These are phyloP conservation scores for Phytophthora ramorum DNA, from an alignment of 352 stramenopile genomes.

Conservation along the genomic window DNA sequence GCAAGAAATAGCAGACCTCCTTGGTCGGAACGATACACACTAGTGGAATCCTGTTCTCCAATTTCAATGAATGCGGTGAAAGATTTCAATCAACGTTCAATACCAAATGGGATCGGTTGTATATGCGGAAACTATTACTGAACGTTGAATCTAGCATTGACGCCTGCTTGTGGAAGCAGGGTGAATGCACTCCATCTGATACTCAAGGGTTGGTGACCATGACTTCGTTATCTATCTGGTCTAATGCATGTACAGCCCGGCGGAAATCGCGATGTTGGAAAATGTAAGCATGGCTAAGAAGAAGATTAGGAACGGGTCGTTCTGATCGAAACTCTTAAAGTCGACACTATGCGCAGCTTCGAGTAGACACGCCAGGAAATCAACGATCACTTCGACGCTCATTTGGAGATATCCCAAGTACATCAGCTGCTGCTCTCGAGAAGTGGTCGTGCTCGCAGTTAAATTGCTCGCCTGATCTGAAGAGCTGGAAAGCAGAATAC, in stretches of 20 bases:
- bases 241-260: conserved; percentile 23
- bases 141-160: no score
- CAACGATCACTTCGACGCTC: conserved; percentile 24
- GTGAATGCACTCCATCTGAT: no score
- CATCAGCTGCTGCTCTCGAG: background rate
- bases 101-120: no score
- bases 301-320: conserved; percentile 43
- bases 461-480: conserved; percentile 1
- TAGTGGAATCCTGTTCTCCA: no score
- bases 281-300: conserved; percentile 39
- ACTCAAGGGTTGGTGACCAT: background rate
- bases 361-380: conserved; percentile 30
- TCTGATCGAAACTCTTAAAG: conserved; percentile 18
- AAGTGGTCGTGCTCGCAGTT: background rate
- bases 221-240: background rate
- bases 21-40: no score
- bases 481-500: background rate
- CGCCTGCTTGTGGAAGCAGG: no score
- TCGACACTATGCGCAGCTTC: conserved; percentile 30
- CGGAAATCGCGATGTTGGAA: conserved; percentile 27
- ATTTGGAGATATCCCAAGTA: conserved; percentile 25
- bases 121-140: no score
- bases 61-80: no score
- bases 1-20: no score
- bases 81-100: no score